Base-by-base conservation (phyloP, 352 stramenopile genomes). In the Pythium biforme region DNA sequence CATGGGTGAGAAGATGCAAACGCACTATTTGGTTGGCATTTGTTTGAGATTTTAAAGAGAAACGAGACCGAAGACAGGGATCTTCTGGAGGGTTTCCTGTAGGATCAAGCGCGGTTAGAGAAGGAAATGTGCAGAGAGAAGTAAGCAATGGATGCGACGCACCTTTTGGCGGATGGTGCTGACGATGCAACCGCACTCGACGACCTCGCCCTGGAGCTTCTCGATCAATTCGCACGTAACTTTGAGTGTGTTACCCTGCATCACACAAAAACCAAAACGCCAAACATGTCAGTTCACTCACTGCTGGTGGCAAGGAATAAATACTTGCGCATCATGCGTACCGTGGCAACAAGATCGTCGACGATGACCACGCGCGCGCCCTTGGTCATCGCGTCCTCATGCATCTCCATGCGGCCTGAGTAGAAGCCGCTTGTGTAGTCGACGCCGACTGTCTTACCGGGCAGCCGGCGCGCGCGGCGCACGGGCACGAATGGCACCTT, bases 111-210 rank as follows among this genome's bases (percentile, higher is more conserved):
- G 14, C 14, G 3, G 41, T 49, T 2, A 27, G 20, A 49, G 0
- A 19, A 49, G 2, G 2, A 7, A 43, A 0, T 43, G 37, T 1
- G 37, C 37, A 10, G 17, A 34, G 31, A 34, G 31, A 34, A 10
- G 5, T 5, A 5, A 34, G 14, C 20, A 15, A 27, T 12, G 33
- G 33, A 47, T 34, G 19, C 19, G 8, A 29, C 74, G 25, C 67
- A 90, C 81, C 68, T 75, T 74, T 31, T 73, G 72, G 15, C 63
- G 70, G 27, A 87, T 69, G 9, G 78, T 88, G 60, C 77, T 83
- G 66, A 91, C 83, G 59, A 94, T 75, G 67, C 84, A 94, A 25
- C 84, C 83, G 59, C 85, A 94, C 59, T 94, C 85, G 57, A 94
- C 71, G 11, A 92, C 81, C 46, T 89, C 67, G 17, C 70, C 83